Conservation (phyloP, 345 rosid species). For the Gossypium mustelinum region DNA sequence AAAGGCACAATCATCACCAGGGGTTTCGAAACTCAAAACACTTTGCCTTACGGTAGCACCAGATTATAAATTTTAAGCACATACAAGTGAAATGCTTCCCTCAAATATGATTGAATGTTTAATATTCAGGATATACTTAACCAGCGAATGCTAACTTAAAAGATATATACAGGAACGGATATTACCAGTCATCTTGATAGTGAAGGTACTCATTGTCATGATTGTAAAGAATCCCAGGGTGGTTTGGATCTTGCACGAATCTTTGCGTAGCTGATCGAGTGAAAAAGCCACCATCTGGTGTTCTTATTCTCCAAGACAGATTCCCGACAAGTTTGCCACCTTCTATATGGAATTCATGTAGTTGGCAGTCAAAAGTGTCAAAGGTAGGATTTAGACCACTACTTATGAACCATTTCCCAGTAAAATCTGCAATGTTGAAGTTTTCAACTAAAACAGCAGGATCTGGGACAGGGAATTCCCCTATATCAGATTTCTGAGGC, state of each 20-base stretch:
- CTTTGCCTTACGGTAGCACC: background rate
- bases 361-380: conserved; percentile 78
- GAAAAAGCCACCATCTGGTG: conserved; percentile 73
- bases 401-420: conserved; percentile 82
- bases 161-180: background rate
- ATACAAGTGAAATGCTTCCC: background rate
- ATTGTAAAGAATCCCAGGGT: conserved; percentile 74
- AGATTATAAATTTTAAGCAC: background rate
- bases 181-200: conserved; percentile 94
- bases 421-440: conserved; percentile 71
- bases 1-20: background rate
- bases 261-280: conserved; percentile 61
- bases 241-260: conserved; percentile 69
- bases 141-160: background rate
- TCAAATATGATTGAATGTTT: too few species aligned
- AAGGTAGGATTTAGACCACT: conserved; percentile 93
- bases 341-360: conserved; percentile 81
- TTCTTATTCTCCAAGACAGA: conserved; percentile 75
- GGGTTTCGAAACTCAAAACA: background rate
- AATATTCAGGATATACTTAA: background rate
- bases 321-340: conserved; percentile 67
- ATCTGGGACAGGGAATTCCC: conserved; percentile 81
- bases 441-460: conserved; percentile 66
- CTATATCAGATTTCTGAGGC: conserved; percentile 78
- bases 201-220: conserved; percentile 93